Conservation (phyloP, 1,284 basidiomycete genomes). For the Omphalotus olearius region DNA sequence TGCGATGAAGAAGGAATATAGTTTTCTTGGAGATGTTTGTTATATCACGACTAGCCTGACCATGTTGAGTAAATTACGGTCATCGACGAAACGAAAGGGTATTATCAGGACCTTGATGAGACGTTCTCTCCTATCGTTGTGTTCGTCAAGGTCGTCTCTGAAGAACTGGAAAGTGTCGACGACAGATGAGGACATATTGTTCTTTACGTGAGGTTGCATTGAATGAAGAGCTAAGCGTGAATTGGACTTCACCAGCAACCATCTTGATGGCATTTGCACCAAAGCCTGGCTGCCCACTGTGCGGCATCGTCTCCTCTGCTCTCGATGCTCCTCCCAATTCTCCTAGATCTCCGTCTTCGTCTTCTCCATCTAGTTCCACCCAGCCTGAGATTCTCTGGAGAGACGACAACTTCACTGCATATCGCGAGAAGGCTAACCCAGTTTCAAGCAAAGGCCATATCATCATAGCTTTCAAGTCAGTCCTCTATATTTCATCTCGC, state of each 20-base stretch:
- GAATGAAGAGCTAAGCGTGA: not conserved
- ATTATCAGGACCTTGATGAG: slow-evolving; percentile 67
- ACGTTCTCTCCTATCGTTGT: slow-evolving; percentile 73
- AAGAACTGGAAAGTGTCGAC: slow-evolving; percentile 48
- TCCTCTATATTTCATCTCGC: slow-evolving; percentile 16
- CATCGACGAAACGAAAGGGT: slow-evolving; percentile 11
- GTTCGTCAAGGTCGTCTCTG: slow-evolving; percentile 68
- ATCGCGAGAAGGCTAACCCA: slow-evolving; percentile 62
- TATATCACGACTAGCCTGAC: slow-evolving; percentile 75
- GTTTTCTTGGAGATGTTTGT: slow-evolving; percentile 93
- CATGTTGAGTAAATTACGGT: slow-evolving; percentile 9
- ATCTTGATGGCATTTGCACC: slow-evolving; percentile 37
- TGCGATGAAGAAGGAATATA: slow-evolving; percentile 91
- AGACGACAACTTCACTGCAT: slow-evolving; percentile 72
- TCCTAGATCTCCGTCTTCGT: slow-evolving; percentile 33
- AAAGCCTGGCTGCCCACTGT: slow-evolving; percentile 69
- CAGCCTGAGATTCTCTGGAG: slow-evolving; percentile 63
- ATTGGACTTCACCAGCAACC: not conserved
- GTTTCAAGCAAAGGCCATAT: slow-evolving; percentile 68
- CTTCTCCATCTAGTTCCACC: slow-evolving; percentile 38
- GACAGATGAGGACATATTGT: slow-evolving; percentile 23
- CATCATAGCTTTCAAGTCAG: slow-evolving; percentile 71
- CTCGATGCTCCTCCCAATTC: slow-evolving; percentile 38
- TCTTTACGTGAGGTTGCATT: not conserved
- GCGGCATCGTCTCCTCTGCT: slow-evolving; percentile 62